Conservation (phyloP, 768 basidiomycete species). For the Phanerochaete sordida region DNA sequence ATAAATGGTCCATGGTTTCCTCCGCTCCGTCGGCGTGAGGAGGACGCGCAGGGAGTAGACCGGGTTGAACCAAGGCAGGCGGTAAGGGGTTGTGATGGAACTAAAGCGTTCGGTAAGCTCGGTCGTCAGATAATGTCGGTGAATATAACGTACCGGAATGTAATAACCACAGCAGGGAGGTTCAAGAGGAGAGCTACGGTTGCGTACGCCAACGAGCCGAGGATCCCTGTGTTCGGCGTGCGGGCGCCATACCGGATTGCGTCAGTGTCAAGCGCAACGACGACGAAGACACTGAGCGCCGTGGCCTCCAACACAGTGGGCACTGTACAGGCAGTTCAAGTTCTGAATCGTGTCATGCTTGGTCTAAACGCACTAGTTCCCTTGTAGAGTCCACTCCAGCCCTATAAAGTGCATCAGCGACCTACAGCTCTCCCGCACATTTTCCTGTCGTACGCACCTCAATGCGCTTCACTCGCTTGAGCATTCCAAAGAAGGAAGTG, state of each 20-base stretch:
- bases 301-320: constrained; percentile 46
- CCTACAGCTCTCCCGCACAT: too few relatives aligned
- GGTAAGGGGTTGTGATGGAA: constrained; percentile 80
- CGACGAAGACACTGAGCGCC: constrained; percentile 53
- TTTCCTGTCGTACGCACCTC: constrained; percentile 46
- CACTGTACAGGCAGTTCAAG: constrained; percentile 31
- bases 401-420: constrained; percentile 31
- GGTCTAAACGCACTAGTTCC: constrained; percentile 51
- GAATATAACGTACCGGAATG: constrained; percentile 56
- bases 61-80: constrained; percentile 59
- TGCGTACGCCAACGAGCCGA: constrained; percentile 64
- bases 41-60: constrained; percentile 62
- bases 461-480: constrained; percentile 62
- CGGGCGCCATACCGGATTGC: constrained; percentile 55
- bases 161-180: constrained; percentile 68
- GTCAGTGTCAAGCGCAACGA: constrained; percentile 55
- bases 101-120: constrained; percentile 34
- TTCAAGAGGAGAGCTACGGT: constrained; percentile 62
- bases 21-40: constrained; percentile 78
- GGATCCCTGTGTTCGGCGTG: constrained; percentile 55
- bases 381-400: constrained; percentile 75
- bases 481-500: constrained; percentile 71
- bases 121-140: background rate
- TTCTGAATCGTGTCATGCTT: constrained; percentile 27
- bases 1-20: constrained; percentile 77